Base-by-base conservation (phyloP, 768 basidiomycete species). In the Rhodotorula paludigena region DNA sequence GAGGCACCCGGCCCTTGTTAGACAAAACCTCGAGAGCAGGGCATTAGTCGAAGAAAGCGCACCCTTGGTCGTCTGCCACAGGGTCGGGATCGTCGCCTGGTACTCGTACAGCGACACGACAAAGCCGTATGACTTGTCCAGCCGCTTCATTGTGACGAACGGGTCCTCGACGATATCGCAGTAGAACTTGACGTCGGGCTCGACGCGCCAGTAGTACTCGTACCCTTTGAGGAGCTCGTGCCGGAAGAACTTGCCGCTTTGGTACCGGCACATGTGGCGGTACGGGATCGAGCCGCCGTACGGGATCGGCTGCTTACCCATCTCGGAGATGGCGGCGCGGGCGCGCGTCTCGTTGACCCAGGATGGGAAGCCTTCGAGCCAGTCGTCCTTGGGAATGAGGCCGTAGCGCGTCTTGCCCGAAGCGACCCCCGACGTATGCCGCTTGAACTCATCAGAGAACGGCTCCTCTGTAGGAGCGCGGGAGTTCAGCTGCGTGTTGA, bases 201-300 rank as follows among this genome's bases (percentile, higher is more conserved):
- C 90, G 36, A 93, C 85, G 71, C 90, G 86, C 90, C 90, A 93
- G 78, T 93, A 92, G 78, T 90, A 93, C 25, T 72, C 84, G 78
- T 87, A 91, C 33, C 83, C 80, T 66, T 85, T 82, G 52, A 92
- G 79, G 10, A 92, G 79, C 66, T 86, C 85, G 72, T 93, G 91
- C 42, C 84, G 82, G 80, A 85, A 92, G 81, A 92, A 91, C 81
- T 88, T 89, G 10, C 89, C 90, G 66, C 15, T 39, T 53, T 52
- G 66, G 51, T 68, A 97, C 18, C 93, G 85, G 78, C 93, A 96
- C 93, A 96, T 94, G 73, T 94, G 92, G 47, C 92, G 85, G 76
- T 96, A 45, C 1, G 57, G 49, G 14, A 53, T 32, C 28, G 41
- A 39, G 9, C 60, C 61, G 2, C 66, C 66, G 33, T 68, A 68